phyloP scores from a whole-genome alignment of 2,329 filamentous ascomycete species.

The Pestalotiopsis sp. region DNA sequence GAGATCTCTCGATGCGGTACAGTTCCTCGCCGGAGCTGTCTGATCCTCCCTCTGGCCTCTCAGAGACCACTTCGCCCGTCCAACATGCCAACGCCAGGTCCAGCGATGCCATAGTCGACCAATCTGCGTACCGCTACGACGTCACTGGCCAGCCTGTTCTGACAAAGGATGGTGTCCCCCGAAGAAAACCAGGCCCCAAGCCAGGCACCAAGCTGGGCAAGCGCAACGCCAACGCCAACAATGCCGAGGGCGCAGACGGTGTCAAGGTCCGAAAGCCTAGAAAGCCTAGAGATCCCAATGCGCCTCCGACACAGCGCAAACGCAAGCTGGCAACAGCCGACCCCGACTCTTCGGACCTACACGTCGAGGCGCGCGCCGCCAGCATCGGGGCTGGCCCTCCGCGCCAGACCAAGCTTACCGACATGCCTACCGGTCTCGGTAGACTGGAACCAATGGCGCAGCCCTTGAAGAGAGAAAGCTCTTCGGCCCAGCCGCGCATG shows the following conservation, averaged over 20 bases:
- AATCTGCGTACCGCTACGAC: constrained; percentile 33
- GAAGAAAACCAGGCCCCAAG: constrained; percentile 68
- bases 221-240: constrained; percentile 38
- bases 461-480: constrained; percentile 50
- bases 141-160: constrained; percentile 43
- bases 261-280: constrained; percentile 54
- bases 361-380: constrained; percentile 24
- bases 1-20: constrained; percentile 25
- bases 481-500: constrained; percentile 37
- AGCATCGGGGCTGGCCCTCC: constrained; percentile 26
- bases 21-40: constrained; percentile 36
- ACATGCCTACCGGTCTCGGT: constrained; percentile 31
- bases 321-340: constrained; percentile 50
- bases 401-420: constrained; percentile 43
- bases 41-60: constrained; percentile 34
- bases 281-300: constrained; percentile 63
- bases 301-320: constrained; percentile 55
- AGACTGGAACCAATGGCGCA: constrained; percentile 40
- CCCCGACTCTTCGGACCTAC: constrained; percentile 27
- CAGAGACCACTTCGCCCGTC: constrained; percentile 30
- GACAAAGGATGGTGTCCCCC: constrained; percentile 59
- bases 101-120: constrained; percentile 34
- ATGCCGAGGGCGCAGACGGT: constrained; percentile 40
- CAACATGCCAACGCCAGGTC: constrained; percentile 24
- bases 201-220: constrained; percentile 58